Evolutionary conservation across 257 asterid species (phyloP), one percentile per base, ranked within the genome.

Genomic region (Salvia hispanica): DNA sequence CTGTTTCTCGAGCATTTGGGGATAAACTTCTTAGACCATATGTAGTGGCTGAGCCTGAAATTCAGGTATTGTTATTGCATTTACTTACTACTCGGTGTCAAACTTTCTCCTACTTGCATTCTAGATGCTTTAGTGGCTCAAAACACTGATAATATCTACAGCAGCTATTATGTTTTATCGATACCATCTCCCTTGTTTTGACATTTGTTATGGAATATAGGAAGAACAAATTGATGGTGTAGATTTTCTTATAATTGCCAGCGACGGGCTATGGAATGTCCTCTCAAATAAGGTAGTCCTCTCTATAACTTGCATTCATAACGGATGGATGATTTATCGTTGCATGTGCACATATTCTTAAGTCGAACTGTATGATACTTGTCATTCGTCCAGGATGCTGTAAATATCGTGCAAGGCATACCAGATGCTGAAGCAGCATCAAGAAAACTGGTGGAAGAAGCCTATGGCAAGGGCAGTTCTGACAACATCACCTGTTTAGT

Each of bases 1-100:
- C 96, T 40, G 93, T 89, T 74, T 89, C 96, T 76, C 92, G 96
- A 74, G 91, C 96, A 62, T 88, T 88, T 77, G 96, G 96, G 43
- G 94, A 88, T 77, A 84, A 79, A 79, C 67, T 83, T 58, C 85
- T 89, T 18, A 83, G 86, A 80, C 92, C 86, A 57, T 89, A 72
- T 76, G 86, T 88, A 45, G 80, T 79, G 53, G 92, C 95, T 25
- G 95, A 85, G 70, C 92, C 95, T 5, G 95, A 88, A 76, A 88
- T 88, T 66, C 81, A 80, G 95, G 95, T 88, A 72, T 10, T 11
- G 5, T 66, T 25, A 4, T 9, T 31, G 18, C 42, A 5, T 53
- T 34, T n/a, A 55, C 62, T 48, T 5, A 16, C 51, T 72, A 74
- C 46, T 39, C 15, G 46, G 39, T 15, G 9, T 39, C 56, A 3